Conservation (phyloP, 345 rosid species). For the Moringa oleifera region DNA sequence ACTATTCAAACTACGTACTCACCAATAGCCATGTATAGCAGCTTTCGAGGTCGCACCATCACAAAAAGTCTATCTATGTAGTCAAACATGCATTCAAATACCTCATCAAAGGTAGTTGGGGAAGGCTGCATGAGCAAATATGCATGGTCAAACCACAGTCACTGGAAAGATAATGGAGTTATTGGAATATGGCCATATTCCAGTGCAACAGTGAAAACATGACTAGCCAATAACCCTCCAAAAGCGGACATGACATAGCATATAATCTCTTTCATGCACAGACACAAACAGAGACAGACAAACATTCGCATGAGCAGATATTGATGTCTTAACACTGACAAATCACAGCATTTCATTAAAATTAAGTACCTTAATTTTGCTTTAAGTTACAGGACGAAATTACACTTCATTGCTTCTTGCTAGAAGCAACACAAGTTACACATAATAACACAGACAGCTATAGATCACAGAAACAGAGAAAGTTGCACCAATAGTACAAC, state of each 20-base stretch:
- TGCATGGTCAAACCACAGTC: conserved; percentile 4
- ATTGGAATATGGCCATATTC: neutral
- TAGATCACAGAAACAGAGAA: too few species aligned
- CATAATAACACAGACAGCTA: too few species aligned
- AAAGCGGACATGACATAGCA: neutral
- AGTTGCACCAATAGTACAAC: too few species aligned
- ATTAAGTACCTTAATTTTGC: too few species aligned
- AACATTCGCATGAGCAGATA: too few species aligned
- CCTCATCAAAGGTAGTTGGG: conserved; percentile 76
- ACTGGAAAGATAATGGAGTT: neutral
- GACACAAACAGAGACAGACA: too few species aligned
- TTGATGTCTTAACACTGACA: too few species aligned
- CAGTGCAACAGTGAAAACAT: neutral
- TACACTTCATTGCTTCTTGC: neutral
- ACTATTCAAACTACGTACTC: conserved; percentile 20
- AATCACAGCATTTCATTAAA: too few species aligned
- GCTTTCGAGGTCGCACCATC: conserved; percentile 92
- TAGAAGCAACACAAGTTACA: too few species aligned
- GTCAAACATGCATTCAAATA: conserved; percentile 87
- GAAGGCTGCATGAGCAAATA: conserved; percentile 58
- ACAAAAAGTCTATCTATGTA: conserved; percentile 94
- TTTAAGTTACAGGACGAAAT: too few species aligned
- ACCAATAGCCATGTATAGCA: conserved; percentile 96
- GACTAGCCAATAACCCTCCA: neutral
- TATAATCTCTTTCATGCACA: neutral